Evolutionary conservation across 352 stramenopile genomes (phyloP), one percentile per base, ranked within the genome.

Genomic region (Phytophthora citrophthora): DNA sequence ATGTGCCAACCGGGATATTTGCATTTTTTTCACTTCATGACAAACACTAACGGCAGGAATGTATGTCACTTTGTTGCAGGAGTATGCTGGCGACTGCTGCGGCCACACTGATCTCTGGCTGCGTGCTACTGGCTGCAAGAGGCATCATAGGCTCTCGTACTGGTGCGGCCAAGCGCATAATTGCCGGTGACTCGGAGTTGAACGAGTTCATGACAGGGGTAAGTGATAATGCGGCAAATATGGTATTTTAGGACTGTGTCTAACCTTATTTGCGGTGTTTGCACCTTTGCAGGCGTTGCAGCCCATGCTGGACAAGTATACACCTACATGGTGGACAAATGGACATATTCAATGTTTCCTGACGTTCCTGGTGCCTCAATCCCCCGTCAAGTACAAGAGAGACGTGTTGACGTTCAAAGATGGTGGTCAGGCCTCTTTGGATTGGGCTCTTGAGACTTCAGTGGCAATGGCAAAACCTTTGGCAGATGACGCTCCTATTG

Each of bases 321-420:
- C 65, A 49, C 83, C 86, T 10, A 86, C 83, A 26, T 94, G 86
- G 86, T 91, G 82, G 79, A 84, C 85, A 45, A 93, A 91, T 52
- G 70, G 62, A 23, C 86, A 94, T 56, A 67, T 91, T 29, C 86
- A 94, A 53, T 78, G 83, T 45, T 59, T 90, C 41, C 67, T 94
- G 58, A 91, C 80, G 13, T 88, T 94, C 38, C 39, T 94, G 50
- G 69, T 92, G 27, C 83, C 80, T 34, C 83, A 93, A 54, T 48
- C 70, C 2, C 51, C 50, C 7, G 52, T 94, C 38, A 34, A 73
- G 43, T 94, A 90, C 73, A 68, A 69, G 52, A 74, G 86, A 57
- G 78, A 93, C 24, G 43, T 94, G 7, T 54, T 94, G 5, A 56
- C 45, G 15, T 59, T 93, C 9, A 39, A 77, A 31, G 86, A 94